Percentiles rank a stretch among this genome's conserved stretches.
phyloP scores from a whole-genome alignment of 2,329 filamentous ascomycete species.

The Trichophyton verrucosum region DNA sequence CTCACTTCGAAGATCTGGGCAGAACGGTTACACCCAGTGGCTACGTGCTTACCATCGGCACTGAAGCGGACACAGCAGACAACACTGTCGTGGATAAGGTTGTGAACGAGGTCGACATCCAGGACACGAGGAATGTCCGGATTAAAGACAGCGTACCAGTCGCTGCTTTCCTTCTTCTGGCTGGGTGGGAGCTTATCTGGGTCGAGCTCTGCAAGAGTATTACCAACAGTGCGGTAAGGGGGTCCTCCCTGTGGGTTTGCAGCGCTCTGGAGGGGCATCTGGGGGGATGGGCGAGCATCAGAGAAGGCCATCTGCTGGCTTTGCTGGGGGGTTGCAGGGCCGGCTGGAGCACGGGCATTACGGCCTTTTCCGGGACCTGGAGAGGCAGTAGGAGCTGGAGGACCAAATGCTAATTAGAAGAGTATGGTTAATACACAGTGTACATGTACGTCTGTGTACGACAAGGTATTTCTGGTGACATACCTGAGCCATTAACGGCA shows the following conservation, averaged over 20 bases:
- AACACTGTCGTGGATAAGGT: conserved; percentile 83
- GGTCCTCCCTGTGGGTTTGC: conserved; percentile 36
- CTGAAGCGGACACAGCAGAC: conserved; percentile 98
- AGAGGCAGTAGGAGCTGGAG: conserved; percentile 71
- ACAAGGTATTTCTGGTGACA: conserved; percentile 6
- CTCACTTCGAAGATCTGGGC: conserved; percentile 97
- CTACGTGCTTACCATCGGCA: conserved; percentile 85
- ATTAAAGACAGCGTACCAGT: conserved; percentile 98
- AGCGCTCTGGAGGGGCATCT: conserved; percentile 74
- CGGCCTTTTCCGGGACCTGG: conserved; percentile 70
- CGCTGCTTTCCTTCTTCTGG: conserved; percentile 75
- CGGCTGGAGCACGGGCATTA: conserved; percentile 49
- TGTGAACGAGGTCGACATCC: conserved; percentile 90
- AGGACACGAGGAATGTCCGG: conserved; percentile 76
- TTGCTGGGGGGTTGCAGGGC: conserved; percentile 80
- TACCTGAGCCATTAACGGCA: conserved; percentile 47
- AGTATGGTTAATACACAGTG: conserved; percentile 34
- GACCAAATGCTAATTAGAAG: conserved; percentile 32
- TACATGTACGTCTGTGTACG: neutral
- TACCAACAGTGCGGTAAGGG: conserved; percentile 42
- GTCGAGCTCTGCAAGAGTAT: conserved; percentile 73
- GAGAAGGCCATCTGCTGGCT: conserved; percentile 78
- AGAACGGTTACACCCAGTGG: conserved; percentile 94
- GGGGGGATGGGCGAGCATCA: conserved; percentile 68
- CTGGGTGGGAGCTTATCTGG: conserved; percentile 72